Base-by-base conservation (phyloP, 2,329 filamentous ascomycete species). In the Pseudogymnoascus sp. region DNA sequence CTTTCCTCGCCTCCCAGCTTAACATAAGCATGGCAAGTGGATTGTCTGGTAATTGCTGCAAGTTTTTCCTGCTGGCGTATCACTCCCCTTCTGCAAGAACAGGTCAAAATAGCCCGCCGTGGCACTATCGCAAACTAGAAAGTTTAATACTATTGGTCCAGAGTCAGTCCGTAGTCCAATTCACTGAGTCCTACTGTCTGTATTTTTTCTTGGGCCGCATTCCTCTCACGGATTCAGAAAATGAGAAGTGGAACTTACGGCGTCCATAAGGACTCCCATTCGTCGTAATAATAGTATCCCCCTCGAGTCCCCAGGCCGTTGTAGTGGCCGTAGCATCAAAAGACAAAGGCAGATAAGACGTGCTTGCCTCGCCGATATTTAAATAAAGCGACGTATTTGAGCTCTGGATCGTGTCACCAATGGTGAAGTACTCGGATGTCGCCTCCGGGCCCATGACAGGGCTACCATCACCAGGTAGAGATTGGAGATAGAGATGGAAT, bases 11-110 rank as follows among this genome's bases (percentile, higher is more conserved):
- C 21, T 21, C 21, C 21, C 48, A 17, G 48, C 27, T 55, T 55
- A 55, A 55, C 48, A 55, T 33, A 55, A 33, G 29, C 48, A 55
- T 27, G 48, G 81, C 67, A 82, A 69, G 71, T 83, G 81, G 62
- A 83, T 73, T 29, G 79, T 81, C 74, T 82, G 80, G 63, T 79
- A 81, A 68, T 82, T 82, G 66, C 78, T 82, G 66, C 81, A 83
- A 4, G 74, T 78, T 70, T 73, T 74, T 2, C 79, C 80, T 60
- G 74, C 76, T 1, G 81, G 80, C 36, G 73, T 73, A 39, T 80
- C 78, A 58, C 76, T 79, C 1, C 81, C 80, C 1, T 78, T 82
- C 71, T 83, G 81, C 51, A 83, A 70, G 65, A 78, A 83, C 12
- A 83, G 66, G 70, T 81, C 78, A 71, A 79, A 83, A 59, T 79